These are phyloP conservation scores for Climacium dendroides DNA, from an alignment of 225 moss, liverwort and hornwort species.

Conservation along the genomic window DNA sequence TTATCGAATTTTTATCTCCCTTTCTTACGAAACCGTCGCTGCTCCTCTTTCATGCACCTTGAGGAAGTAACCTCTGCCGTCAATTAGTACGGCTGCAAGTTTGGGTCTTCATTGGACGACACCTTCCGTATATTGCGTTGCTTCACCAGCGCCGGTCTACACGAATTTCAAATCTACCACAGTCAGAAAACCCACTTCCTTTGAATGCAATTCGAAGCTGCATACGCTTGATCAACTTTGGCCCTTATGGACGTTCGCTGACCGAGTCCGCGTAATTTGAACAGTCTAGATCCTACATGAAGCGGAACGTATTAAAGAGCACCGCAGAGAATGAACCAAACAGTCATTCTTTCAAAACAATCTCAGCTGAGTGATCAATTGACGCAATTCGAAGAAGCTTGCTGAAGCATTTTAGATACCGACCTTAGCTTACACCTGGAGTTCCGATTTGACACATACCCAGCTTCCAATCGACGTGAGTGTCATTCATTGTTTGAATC, in stretches of 20 bases:
- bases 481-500: not conserved
- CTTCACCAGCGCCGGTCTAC: not conserved
- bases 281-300: not conserved
- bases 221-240: not conserved
- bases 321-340: not conserved
- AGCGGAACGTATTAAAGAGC: not conserved
- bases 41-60: not conserved
- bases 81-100: not conserved
- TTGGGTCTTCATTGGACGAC: not conserved
- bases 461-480: not conserved
- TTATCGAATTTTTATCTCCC: not conserved
- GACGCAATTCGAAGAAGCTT: not conserved
- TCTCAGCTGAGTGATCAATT: not conserved
- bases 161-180: not conserved
- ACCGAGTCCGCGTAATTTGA: not conserved
- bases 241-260: not conserved
- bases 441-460: not conserved
- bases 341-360: not conserved
- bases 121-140: no score
- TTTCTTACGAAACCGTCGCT: not conserved
- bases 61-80: not conserved
- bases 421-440: no score
- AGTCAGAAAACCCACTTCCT: not conserved
- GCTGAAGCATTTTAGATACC: not conserved
- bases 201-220: not conserved